These are phyloP conservation scores for Diaporthe caulivora DNA, from an alignment of 2,329 filamentous ascomycete genomes.

Conservation along the genomic window DNA sequence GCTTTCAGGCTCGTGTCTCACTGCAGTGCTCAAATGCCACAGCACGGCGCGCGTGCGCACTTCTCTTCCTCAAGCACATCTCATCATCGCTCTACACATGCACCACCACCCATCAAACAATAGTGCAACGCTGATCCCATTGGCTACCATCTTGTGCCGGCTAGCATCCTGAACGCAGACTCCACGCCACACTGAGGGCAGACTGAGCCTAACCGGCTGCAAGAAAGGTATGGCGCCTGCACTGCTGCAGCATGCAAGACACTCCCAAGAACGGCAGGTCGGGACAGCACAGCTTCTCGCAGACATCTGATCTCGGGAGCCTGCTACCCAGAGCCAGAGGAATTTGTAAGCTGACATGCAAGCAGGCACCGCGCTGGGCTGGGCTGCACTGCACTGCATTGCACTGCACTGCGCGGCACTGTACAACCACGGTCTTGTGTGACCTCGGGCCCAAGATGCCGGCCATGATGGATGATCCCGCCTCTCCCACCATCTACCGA, in stretches of 20 bases:
- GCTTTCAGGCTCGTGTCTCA: conserved; percentile 13
- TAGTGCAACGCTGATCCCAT: conserved; percentile 24
- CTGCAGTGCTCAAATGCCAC: conserved; percentile 38
- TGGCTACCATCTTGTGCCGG: conserved; percentile 19
- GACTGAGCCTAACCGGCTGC: neutral
- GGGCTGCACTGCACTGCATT: neutral
- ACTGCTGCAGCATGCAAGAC: conserved; percentile 15
- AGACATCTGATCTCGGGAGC: neutral
- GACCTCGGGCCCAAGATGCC: conserved; percentile 67
- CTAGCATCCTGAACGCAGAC: conserved; percentile 13
- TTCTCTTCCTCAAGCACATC: conserved; percentile 47
- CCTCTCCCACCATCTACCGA: conserved; percentile 77
- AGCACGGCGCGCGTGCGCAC: conserved; percentile 35
- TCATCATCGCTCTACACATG: conserved; percentile 59
- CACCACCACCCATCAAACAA: conserved; percentile 15
- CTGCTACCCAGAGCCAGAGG: neutral
- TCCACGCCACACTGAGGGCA: conserved; percentile 14
- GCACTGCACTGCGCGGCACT: neutral
- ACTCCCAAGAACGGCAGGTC: neutral
- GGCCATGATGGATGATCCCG: conserved; percentile 83
- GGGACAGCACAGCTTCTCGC: conserved; percentile 8
- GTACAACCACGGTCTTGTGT: neutral
- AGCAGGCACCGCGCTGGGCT: neutral
- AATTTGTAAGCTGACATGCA: conserved; percentile 17
- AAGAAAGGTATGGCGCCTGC: conserved; percentile 19